Evolutionary conservation across 148 eudicot genomes (phyloP).

Genomic region (Nepenthes gracilis): DNA sequence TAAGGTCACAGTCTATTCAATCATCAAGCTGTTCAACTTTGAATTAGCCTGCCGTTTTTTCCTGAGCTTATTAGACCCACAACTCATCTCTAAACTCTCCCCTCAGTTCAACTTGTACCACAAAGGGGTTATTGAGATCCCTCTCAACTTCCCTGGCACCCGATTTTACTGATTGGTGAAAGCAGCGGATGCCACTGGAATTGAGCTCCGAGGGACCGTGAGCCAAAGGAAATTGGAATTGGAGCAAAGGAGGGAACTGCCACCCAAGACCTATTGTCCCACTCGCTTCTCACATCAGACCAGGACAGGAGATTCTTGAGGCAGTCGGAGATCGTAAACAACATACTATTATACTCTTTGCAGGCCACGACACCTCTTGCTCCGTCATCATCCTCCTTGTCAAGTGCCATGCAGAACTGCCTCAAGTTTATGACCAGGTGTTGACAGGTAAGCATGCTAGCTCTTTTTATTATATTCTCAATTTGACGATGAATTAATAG

Average conservation of each 20-base stretch:
- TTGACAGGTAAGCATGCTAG: conserved; percentile 16
- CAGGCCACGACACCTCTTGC: conserved; percentile 42
- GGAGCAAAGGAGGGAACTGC: conserved; percentile 11
- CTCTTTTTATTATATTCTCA: too few species aligned
- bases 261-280: conserved; percentile 29
- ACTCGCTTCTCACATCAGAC: conserved; percentile 22
- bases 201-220: conserved; percentile 11
- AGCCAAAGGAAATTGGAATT: conserved; percentile 19
- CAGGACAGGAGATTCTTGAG: conserved; percentile 25
- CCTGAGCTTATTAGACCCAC: conserved; percentile 24
- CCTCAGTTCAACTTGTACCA: conserved; percentile 23
- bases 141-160: conserved; percentile 34
- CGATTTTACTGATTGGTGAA: conserved; percentile 18
- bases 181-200: conserved; percentile 19
- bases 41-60: conserved; percentile 36
- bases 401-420: conserved; percentile 30
- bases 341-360: conserved; percentile 31
- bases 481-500: too few species aligned
- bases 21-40: conserved; percentile 27
- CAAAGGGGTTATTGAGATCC: conserved; percentile 25
- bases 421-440: conserved; percentile 29
- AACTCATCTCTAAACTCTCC: conserved; percentile 15
- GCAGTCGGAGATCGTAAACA: conserved; percentile 30
- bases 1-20: conserved; percentile 23
- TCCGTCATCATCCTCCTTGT: conserved; percentile 27